These are phyloP conservation scores for Fomitopsis pinicola DNA, from an alignment of 1,284 basidiomycete genomes.

Conservation along the genomic window DNA sequence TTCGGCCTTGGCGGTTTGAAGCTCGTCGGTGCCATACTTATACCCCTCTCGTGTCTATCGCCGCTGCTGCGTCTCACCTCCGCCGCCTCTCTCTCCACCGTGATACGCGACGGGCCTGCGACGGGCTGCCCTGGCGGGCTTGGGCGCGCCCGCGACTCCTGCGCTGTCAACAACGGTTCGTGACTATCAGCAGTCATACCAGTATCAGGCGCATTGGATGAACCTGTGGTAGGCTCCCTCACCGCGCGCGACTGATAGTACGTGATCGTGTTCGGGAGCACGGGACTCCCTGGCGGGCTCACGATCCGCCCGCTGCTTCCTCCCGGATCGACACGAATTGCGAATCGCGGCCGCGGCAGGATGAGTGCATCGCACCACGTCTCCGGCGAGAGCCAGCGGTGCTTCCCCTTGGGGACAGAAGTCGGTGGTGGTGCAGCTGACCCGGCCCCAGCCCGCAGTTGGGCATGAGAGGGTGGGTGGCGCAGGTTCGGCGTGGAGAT, in stretches of 20 bases:
- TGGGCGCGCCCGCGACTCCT: background rate
- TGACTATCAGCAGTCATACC: background rate
- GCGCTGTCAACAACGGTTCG: background rate
- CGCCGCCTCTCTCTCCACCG: background rate
- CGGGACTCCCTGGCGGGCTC: slow-evolving; percentile 47
- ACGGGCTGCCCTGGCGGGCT: background rate
- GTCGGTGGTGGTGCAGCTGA: background rate
- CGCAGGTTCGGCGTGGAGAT: slow-evolving; percentile 62
- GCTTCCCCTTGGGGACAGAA: slow-evolving; percentile 36
- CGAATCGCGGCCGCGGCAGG: slow-evolving; percentile 68
- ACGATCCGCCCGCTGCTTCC: slow-evolving; percentile 35
- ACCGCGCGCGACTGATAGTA: background rate
- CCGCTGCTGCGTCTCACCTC: background rate
- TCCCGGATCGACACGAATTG: slow-evolving; percentile 29
- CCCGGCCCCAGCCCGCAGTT: slow-evolving; percentile 1
- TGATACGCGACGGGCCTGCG: background rate
- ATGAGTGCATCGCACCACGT: slow-evolving; percentile 77
- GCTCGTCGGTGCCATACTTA: slow-evolving; percentile 11
- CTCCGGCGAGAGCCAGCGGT: slow-evolving; percentile 67
- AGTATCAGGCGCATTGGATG: background rate
- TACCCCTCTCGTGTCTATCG: background rate
- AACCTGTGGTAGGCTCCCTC: slow-evolving; percentile 3
- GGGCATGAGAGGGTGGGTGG: slow-evolving; percentile 10
- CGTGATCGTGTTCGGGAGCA: slow-evolving; percentile 19
- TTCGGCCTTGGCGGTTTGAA: slow-evolving; percentile 32